phyloP scores from a whole-genome alignment of 2,329 filamentous ascomycete species.

The Zymoseptoria crescenta region DNA sequence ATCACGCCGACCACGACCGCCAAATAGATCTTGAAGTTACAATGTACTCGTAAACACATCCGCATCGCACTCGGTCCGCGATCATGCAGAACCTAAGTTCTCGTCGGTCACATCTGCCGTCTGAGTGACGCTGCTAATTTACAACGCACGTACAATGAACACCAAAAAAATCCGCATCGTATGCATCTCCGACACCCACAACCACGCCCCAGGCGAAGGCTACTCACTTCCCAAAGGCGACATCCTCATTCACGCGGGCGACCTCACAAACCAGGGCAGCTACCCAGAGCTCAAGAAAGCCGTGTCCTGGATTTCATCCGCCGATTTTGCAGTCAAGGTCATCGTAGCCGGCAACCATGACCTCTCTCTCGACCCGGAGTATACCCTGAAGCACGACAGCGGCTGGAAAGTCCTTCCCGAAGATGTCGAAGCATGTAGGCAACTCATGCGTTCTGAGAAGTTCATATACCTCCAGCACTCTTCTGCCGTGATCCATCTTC shows the following conservation, averaged over 20 bases:
- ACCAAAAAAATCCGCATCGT: conserved; percentile 54
- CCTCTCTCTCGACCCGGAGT: conserved; percentile 52
- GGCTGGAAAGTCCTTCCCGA: conserved; percentile 29
- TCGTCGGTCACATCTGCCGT: too few species aligned
- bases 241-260: conserved; percentile 67
- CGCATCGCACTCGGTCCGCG: too few species aligned
- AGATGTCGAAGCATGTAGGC: conserved; percentile 46
- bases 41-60: too few species aligned
- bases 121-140: too few species aligned
- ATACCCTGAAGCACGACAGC: conserved; percentile 22
- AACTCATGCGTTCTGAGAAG: conserved; percentile 44
- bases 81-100: too few species aligned
- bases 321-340: conserved; percentile 62
- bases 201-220: conserved; percentile 45
- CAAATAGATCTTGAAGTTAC: too few species aligned
- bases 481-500: conserved; percentile 48
- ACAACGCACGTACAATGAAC: neutral
- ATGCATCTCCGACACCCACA: conserved; percentile 69
- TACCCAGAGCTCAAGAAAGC: conserved; percentile 50
- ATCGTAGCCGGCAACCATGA: conserved; percentile 71
- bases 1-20: too few species aligned
- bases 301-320: conserved; percentile 58
- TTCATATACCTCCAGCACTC: conserved; percentile 60
- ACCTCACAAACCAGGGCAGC: conserved; percentile 66
- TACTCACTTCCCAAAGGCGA: conserved; percentile 62